phyloP scores from a whole-genome alignment of 1,284 basidiomycete genomes.

The Tilletiaria anomala region DNA sequence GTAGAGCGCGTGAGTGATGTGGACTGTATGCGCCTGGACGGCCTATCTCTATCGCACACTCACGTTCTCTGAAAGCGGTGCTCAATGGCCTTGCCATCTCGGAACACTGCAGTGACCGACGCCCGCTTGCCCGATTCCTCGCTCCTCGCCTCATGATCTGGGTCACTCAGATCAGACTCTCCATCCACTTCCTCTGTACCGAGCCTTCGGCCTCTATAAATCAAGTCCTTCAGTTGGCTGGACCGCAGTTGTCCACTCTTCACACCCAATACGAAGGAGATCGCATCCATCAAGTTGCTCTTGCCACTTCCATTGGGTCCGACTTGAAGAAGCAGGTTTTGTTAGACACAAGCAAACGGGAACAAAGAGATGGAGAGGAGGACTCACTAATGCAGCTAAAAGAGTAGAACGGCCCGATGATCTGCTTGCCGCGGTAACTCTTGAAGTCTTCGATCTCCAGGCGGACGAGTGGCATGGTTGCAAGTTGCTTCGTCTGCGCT shows the following conservation, averaged over 20 bases:
- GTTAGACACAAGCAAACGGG: too few relatives aligned
- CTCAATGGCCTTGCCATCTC: slow-evolving; percentile 61
- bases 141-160: not conserved
- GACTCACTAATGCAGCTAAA: slow-evolving; percentile 94
- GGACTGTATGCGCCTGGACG: too few relatives aligned
- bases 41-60: not conserved
- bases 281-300: slow-evolving; percentile 98
- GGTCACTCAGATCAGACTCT: not conserved
- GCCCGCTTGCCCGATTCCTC: not conserved
- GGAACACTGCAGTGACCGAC: slow-evolving; percentile 72
- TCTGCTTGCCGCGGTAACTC: slow-evolving; percentile 64
- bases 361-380: too few relatives aligned
- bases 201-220: slow-evolving; percentile 64
- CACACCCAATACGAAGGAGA: slow-evolving; percentile 94
- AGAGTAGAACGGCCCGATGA: slow-evolving; percentile 74
- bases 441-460: slow-evolving; percentile 40
- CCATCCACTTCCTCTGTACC: not conserved
- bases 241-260: slow-evolving; percentile 83
- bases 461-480: slow-evolving; percentile 32
- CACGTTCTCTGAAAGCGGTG: slow-evolving; percentile 82
- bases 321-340: too few relatives aligned
- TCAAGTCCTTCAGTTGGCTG: slow-evolving; percentile 82
- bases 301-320: slow-evolving; percentile 99
- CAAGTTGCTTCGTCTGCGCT: too few relatives aligned
- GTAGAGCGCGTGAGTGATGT: not conserved